Base-by-base conservation (phyloP, 73 alveolate species). In the Durusdinium trenchii region DNA sequence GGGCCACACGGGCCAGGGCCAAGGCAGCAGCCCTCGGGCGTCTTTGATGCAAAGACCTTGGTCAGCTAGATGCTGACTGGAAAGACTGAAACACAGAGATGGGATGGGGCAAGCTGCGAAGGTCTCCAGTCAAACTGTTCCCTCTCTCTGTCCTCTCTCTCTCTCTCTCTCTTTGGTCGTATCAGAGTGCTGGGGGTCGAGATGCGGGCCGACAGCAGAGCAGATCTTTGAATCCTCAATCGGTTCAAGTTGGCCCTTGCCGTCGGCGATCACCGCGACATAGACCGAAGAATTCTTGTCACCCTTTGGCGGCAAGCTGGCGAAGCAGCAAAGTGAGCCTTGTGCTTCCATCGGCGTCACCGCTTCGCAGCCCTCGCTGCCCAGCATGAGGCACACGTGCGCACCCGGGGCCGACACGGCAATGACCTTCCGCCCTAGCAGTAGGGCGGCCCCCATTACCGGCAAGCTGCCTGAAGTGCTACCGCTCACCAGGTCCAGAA, bases 21-120 rank as follows among this genome's bases (percentile, higher is more conserved):
- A 86, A 32, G 43, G 95, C 95, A 2, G 95, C 83, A 2, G 95
- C 95, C 23, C 95, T 57, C n/a, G 95, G 95, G 20, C 95, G 78
- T 30, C 45, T 61, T 57, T 86, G 60, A 32, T 36, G 28, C 95
- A 86, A 36, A 10, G 60, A 86, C 95, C 95, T 86, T 14, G 69
- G 92, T 52, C 32, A 20, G 50, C n/a, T 36, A 14, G 54, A 23
- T 69, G 46, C 38, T 3, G 10, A 7, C 12, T n/a, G 47, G 1
- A n/a, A n/a, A n/a, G n/a, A n/a, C n/a, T n/a, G n/a, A n/a, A n/a
- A n/a, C n/a, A n/a, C n/a, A n/a, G n/a, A n/a, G n/a, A n/a, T n/a
- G 83, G 18, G 83, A 35, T 42, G 20, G 16, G 83, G 84, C 45
- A 14, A 26, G 84, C 48, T 0, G 23, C 46, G 0, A n/a, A 71